phyloP scores from a whole-genome alignment of 169 alveolate genomes.

The Cyclospora cayetanensis region DNA sequence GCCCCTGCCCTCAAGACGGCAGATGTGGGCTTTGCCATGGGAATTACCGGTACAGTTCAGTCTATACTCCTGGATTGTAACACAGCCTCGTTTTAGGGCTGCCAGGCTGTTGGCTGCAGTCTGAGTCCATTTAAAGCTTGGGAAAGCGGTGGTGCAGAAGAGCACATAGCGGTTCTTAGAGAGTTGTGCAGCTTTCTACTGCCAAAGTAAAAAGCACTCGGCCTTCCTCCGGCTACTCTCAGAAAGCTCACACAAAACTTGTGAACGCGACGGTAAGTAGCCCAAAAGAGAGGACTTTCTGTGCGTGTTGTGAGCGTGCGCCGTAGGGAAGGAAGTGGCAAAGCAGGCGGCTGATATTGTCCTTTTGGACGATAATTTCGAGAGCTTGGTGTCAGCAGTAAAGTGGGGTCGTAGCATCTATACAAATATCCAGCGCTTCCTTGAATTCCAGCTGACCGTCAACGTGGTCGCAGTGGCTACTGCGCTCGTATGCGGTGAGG shows the following conservation, averaged over 20 bases:
- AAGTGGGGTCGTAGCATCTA: conserved; percentile 91
- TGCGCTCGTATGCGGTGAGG: conserved; percentile 85
- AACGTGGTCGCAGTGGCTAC: conserved; percentile 88
- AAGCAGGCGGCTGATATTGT: conserved; percentile 92
- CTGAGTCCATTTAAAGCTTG: too few relatives aligned
- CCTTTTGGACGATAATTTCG: conserved; percentile 90
- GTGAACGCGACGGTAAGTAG: too few relatives aligned
- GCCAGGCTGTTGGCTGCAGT: too few relatives aligned
- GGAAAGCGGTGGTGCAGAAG: too few relatives aligned
- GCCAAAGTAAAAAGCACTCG: too few relatives aligned
- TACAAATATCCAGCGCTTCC: conserved; percentile 88
- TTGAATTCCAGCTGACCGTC: conserved; percentile 90
- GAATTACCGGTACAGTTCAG: conserved; percentile 87
- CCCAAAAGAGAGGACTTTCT: too few relatives aligned
- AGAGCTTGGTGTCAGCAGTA: conserved; percentile 86
- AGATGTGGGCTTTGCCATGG: conserved; percentile 94
- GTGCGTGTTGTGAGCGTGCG: neutral
- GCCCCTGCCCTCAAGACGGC: conserved; percentile 93
- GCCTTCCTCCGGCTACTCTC: too few relatives aligned
- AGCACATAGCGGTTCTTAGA: too few relatives aligned
- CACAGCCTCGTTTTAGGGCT: too few relatives aligned
- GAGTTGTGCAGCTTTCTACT: too few relatives aligned
- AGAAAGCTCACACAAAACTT: too few relatives aligned
- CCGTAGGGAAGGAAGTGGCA: conserved; percentile 84
- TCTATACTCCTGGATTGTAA: too few relatives aligned